Base-by-base conservation (phyloP, 2,329 filamentous ascomycete species). In the Tolypocladium pustulatum region DNA sequence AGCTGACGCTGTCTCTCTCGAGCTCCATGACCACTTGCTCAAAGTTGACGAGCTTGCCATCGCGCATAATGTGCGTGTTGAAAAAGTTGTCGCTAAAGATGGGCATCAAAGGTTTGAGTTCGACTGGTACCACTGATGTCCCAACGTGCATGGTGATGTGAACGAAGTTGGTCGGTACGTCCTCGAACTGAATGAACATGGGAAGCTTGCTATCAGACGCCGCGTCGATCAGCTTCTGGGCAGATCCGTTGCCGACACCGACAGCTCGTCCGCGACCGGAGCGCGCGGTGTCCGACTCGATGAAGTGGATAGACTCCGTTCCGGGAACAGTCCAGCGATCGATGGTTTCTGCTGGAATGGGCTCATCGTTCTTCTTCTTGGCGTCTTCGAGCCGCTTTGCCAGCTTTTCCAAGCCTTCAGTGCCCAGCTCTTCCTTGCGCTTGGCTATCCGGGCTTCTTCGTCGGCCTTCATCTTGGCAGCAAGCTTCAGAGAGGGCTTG, bases 111-210 rank as follows among this genome's bases (percentile, higher is more conserved):
- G 94, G 94, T 69, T 93, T 91, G 60, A 93, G 81, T 62, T 92
- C 83, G n/a, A 88, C 81, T 0, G 92, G 90, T 1, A 97, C 78
- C 37, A 84, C 78, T 2, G 85, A 82, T 0, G 91, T 96, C 57
- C 90, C 90, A 55, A 97, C 78, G 58, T 94, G 84, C 27, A 97
- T 74, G 54, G 85, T 87, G 59, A 97, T 81, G 65, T 93, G 88
- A 8, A 96, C 91, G 71, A 99, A 99, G 68, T 91, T 96, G 60
- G 90, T 95, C 2, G 88, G 87, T 17, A 97, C 91, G 67, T 96
- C 87, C 73, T 99, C 94, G 64, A 95, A 99, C 73, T 99, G 93
- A n/a, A 99, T 81, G 73, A 97, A 99, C 2, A 97, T 77, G 0
- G 91, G 88, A n/a, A 86, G 70, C 40, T 86, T 73, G 8, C 76